Evolutionary conservation across 2,329 filamentous ascomycete genomes (phyloP).

Genomic region (Xylaria sp.): DNA sequence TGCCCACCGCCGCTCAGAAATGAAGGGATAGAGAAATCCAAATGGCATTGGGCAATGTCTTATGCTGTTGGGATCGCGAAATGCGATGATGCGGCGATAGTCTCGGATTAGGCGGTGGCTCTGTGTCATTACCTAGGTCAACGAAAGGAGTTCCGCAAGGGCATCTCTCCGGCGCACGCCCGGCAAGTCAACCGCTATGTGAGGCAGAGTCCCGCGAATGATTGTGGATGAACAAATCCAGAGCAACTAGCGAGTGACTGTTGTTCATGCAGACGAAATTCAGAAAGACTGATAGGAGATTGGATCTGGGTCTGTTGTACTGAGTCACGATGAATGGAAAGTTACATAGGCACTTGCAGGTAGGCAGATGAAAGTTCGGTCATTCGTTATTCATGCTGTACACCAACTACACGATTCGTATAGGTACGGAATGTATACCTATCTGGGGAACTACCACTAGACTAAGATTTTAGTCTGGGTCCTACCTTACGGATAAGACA

Average conservation of each 20-base stretch:
- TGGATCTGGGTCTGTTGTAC: constrained; percentile 13
- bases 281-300: background rate
- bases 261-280: constrained; percentile 13
- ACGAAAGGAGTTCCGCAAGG: constrained; percentile 16
- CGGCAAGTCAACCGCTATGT: constrained; percentile 15
- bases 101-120: constrained; percentile 7
- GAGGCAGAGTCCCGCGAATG: background rate
- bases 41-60: constrained; percentile 21
- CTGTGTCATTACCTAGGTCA: constrained; percentile 2
- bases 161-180: constrained; percentile 16
- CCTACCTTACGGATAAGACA: constrained; percentile 9
- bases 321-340: constrained; percentile 23
- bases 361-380: constrained; percentile 5
- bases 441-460: background rate
- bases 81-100: constrained; percentile 21
- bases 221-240: constrained; percentile 2
- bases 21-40: constrained; percentile 21
- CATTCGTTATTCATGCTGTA: constrained; percentile 10
- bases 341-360: background rate
- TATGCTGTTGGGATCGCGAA: constrained; percentile 13
- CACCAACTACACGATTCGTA: background rate
- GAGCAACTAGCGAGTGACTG: constrained; percentile 16
- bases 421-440: constrained; percentile 1
- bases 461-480: constrained; percentile 3
- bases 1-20: constrained; percentile 36